Conservation (phyloP, 2,329 filamentous ascomycete species). For the Penicillium concentricum region DNA sequence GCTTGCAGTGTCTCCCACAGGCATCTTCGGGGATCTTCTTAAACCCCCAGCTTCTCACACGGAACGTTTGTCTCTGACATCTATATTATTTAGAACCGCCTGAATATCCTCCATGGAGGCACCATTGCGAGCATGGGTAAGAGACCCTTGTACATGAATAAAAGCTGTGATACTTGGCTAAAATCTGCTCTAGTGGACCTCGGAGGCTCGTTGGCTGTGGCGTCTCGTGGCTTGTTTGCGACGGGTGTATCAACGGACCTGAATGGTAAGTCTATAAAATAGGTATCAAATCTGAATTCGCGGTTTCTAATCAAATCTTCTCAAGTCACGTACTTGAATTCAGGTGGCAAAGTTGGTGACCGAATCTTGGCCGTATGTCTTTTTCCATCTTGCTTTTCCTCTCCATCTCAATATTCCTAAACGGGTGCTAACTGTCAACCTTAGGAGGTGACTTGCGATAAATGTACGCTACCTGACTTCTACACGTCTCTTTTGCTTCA, state of each 20-base stretch:
- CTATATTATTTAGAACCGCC: slow-evolving; percentile 53
- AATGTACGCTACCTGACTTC: slow-evolving; percentile 49
- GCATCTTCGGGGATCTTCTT: neutral
- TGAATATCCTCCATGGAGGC: slow-evolving; percentile 66
- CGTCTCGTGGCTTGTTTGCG: slow-evolving; percentile 62
- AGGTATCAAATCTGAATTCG: neutral
- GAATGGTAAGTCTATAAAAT: slow-evolving; percentile 45
- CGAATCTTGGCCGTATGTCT: slow-evolving; percentile 52
- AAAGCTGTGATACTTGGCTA: neutral
- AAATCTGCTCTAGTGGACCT: slow-evolving; percentile 54
- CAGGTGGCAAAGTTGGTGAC: slow-evolving; percentile 64
- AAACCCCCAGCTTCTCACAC: neutral
- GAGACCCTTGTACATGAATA: slow-evolving; percentile 3
- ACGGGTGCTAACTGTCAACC: slow-evolving; percentile 16
- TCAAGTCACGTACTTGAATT: slow-evolving; percentile 61
- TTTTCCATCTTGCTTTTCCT: neutral
- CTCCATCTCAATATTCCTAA: neutral
- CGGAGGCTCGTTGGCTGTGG: slow-evolving; percentile 65
- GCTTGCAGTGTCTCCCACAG: too few species aligned
- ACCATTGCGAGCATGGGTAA: slow-evolving; percentile 62
- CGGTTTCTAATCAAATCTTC: neutral
- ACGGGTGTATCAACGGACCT: slow-evolving; percentile 68
- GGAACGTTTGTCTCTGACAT: neutral
- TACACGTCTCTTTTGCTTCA: neutral
- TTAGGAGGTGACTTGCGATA: slow-evolving; percentile 63